Evolutionary conservation across 345 rosid species (phyloP), one percentile per base, ranked within the genome.

Genomic region (Linum tenue): DNA sequence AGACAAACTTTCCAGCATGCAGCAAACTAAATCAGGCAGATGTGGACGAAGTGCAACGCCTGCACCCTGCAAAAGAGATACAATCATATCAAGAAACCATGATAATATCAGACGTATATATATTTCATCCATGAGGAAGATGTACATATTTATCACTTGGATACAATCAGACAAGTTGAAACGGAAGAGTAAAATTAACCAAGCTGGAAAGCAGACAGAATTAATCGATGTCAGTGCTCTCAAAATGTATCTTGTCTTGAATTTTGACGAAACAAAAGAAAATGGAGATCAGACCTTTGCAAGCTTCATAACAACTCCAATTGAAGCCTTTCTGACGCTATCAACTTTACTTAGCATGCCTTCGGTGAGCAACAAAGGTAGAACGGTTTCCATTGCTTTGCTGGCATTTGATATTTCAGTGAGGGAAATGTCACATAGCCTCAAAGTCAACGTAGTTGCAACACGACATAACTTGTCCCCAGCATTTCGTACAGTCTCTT

Each of bases 1-100:
- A 67, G 98, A 90, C 74, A 92, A 86, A 78, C 98, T 85, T 86
- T 92, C 98, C 81, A 92, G 83, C 98, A 90, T 92, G 83, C 98
- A 92, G 64, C 94, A 92, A 62, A 92, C 94, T 73, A 92, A 76
- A 75, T 92, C 91, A 31, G 98, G 70, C 70, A 89, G 67, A 79
- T 92, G 94, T 60, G 97, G 90, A 72, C 97, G 92, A 67, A 92
- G 82, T 51, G 97, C 88, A 69, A 82, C 55, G 56, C 98, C 97
- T 60, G 98, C 98, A 77, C 97, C 94, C 98, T 92, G 73, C 38
- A 66, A 65, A 60, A 35, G 60, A 51, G 37, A 63, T 36, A 42
- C 8, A 53, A 73, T 17, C 35, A 2, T 22, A 57, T 5, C 3
- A 36, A 36, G 37, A 57, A n/a, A 36, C 35, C 22, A 56, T n/a